Evolutionary conservation across 495 filamentous ascomycete species (phyloP), one percentile per base, ranked within the genome.

Genomic region (Neurospora pannonica): DNA sequence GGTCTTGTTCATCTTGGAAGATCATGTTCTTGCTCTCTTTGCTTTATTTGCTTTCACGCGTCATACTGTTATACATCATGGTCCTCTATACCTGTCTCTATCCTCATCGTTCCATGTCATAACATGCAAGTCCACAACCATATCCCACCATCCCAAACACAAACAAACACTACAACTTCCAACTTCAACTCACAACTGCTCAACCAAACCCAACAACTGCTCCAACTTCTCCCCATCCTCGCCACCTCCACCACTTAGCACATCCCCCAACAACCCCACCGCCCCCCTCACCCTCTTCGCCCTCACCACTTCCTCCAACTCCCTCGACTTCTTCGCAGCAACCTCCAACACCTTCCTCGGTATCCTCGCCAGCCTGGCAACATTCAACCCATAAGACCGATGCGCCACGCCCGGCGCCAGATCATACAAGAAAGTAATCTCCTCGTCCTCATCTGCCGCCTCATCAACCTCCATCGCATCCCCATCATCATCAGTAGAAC

Each of bases 371-470:
- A 99, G 80, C 38, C 93, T 85, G 7, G 96, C 96, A 34, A 98
- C 96, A 80, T 98, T 98, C 19, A 99, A 82, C 4, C 96, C 96
- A 78, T 99, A 99, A 40, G 91, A 94, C 15, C 96, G 88, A 85
- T 97, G 94, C 13, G 97, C 95, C 4, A 97, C 92, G 0, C 97
- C 97, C 74, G 95, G 93, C 4, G 88, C 90, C 3, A 97, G 90
- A 77, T 93, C 90, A 78, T 95, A 96, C 8, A 96, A 81, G 78
- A 96, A 97, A 0, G 93, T 94, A 40, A 97, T 92, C 34, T 90
- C 86, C 69, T 88, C 84, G 28, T 87, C 84, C 0, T 74, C 78
- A 9, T 77, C 79, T 0, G 67, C 82, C 62, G 75, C 78, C 1
- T 76, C 78, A 0, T 80, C 74, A 1, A 70, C 72, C 3, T 71